phyloP scores from a whole-genome alignment of 1,284 basidiomycete genomes.

The Naganishia sp. region DNA sequence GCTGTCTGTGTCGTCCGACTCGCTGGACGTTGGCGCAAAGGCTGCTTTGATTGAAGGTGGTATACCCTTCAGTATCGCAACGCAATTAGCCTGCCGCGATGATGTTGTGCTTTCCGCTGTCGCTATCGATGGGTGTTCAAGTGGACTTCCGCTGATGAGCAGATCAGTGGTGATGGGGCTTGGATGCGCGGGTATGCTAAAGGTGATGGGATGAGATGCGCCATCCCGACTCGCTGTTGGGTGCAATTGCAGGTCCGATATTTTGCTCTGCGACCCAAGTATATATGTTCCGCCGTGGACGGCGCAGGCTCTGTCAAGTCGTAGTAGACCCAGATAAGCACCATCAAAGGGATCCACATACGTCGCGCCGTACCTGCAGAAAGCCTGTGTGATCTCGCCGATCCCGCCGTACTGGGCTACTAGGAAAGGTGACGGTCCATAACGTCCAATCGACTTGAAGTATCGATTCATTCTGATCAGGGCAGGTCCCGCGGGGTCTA shows the following conservation, averaged over 20 bases:
- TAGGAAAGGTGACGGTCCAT: constrained; percentile 87
- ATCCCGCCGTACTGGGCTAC: constrained; percentile 91
- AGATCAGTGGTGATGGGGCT: constrained; percentile 25
- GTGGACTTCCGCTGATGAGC: constrained; percentile 30
- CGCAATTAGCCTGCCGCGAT: constrained; percentile 1
- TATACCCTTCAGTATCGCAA: constrained; percentile 18
- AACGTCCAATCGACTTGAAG: constrained; percentile 77
- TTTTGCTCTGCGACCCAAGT: constrained; percentile 57
- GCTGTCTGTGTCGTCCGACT: constrained; percentile 30
- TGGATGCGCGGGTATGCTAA: constrained; percentile 10
- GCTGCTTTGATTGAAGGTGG: constrained; percentile 10
- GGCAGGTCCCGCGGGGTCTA: constrained; percentile 67
- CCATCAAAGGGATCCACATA: background rate
- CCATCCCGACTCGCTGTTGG: constrained; percentile 3
- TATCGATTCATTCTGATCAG: constrained; percentile 70
- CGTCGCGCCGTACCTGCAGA: constrained; percentile 61
- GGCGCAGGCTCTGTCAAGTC: constrained; percentile 65
- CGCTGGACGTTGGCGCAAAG: background rate
- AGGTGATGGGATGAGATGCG: constrained; percentile 2
- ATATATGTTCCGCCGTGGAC: constrained; percentile 84
- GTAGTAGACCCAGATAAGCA: constrained; percentile 1
- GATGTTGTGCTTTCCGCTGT: background rate
- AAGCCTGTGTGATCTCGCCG: constrained; percentile 90
- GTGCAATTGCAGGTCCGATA: background rate
- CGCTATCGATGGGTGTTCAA: background rate